These are phyloP conservation scores for Lotus japonicus DNA, from an alignment of 306 rosid species.

Conservation along the genomic window DNA sequence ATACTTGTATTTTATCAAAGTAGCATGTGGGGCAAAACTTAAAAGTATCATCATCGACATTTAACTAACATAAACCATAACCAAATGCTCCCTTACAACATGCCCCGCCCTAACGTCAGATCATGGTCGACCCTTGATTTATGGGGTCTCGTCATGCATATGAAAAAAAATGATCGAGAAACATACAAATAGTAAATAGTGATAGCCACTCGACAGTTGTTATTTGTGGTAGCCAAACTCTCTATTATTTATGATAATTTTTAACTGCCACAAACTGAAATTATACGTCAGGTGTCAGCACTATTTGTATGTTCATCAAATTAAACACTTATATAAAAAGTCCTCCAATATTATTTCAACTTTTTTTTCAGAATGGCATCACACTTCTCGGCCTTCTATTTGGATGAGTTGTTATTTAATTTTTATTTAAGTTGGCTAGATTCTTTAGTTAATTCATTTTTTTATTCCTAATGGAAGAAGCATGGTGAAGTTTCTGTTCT, in stretches of 20 bases:
- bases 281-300: too few relatives aligned
- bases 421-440: neutral
- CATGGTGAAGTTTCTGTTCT: neutral
- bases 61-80: neutral
- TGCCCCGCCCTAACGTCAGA: neutral
- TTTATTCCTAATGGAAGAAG: neutral
- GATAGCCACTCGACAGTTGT: too few relatives aligned
- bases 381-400: neutral
- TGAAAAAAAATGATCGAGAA: too few relatives aligned
- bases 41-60: neutral
- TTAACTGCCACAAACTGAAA: too few relatives aligned
- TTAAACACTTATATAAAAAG: too few relatives aligned
- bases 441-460: neutral
- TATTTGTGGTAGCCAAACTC: too few relatives aligned
- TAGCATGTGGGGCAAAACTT: neutral
- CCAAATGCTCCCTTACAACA: neutral
- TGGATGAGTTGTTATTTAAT: neutral
- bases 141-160: constrained; percentile 27
- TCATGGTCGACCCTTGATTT: neutral
- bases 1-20: neutral
- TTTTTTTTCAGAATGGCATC: neutral
- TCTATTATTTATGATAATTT: too few relatives aligned
- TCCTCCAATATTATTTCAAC: neutral
- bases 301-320: too few relatives aligned
- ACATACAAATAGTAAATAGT: too few relatives aligned